Evolutionary conservation across 164 flowering plant genomes (phyloP).

Genomic region (Dillenia suffruticosa): DNA sequence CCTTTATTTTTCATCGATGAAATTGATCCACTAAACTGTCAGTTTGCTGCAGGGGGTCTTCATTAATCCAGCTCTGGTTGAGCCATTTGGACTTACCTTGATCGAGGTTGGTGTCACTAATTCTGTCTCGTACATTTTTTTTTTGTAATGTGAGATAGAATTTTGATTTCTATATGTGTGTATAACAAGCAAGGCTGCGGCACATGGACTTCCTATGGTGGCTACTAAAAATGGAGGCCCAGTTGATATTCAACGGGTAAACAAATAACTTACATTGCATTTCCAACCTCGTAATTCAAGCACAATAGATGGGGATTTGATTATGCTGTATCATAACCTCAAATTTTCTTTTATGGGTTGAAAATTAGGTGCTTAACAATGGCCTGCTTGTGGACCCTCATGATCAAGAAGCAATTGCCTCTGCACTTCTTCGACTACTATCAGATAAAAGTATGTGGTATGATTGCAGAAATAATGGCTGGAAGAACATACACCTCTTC

Average conservation of each 20-base stretch:
- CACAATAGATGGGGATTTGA: not conserved
- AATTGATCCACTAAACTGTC: not conserved
- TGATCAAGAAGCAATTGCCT: slow-evolving; percentile 74
- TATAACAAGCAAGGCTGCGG: slow-evolving; percentile 69
- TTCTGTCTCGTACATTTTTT: not conserved
- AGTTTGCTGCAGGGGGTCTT: slow-evolving; percentile 77
- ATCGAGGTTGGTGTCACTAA: slow-evolving; percentile 65
- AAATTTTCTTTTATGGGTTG: slow-evolving; percentile 1
- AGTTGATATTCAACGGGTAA: slow-evolving; percentile 89
- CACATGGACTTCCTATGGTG: slow-evolving; percentile 98
- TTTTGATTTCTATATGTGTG: slow-evolving; percentile 6
- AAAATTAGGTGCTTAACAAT: slow-evolving; percentile 70
- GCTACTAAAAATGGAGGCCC: slow-evolving; percentile 99
- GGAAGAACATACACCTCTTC: slow-evolving; percentile 88
- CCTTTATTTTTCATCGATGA: too few relatives aligned
- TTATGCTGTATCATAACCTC: not conserved
- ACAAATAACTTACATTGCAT: not conserved
- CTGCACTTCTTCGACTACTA: slow-evolving; percentile 81
- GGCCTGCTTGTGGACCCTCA: slow-evolving; percentile 97
- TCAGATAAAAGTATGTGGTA: slow-evolving; percentile 89
- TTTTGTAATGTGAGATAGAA: not conserved
- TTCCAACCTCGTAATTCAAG: too few relatives aligned
- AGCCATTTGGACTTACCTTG: slow-evolving; percentile 93
- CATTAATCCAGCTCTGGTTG: slow-evolving; percentile 94
- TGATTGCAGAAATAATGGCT: slow-evolving; percentile 80